Evolutionary conservation across 768 basidiomycete genomes (phyloP).

Genomic region (Galerina marginata): DNA sequence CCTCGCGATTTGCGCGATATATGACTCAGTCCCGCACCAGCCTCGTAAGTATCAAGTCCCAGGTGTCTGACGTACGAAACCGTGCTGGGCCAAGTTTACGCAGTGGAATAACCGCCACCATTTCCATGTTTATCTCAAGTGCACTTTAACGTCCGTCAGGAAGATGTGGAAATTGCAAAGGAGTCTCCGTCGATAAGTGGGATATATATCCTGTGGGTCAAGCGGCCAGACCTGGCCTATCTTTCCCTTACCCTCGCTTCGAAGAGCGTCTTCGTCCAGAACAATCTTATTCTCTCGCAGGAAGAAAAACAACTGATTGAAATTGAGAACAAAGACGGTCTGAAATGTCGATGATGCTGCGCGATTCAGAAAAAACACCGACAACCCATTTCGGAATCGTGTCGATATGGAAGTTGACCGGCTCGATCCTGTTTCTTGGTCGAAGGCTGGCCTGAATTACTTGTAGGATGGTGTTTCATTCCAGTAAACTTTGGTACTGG

Average conservation of each 20-base stretch:
- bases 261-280: slow-evolving; percentile 50
- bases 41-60: slow-evolving; percentile 48
- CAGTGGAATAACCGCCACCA: slow-evolving; percentile 60
- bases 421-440: slow-evolving; percentile 50
- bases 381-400: slow-evolving; percentile 49
- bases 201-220: slow-evolving; percentile 53
- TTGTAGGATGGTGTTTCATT: slow-evolving; percentile 49
- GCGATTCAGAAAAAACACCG: slow-evolving; percentile 58
- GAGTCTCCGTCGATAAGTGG: slow-evolving; percentile 41
- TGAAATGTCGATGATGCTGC: slow-evolving; percentile 61
- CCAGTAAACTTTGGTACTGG: slow-evolving; percentile 56
- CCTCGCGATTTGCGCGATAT: slow-evolving; percentile 56
- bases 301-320: slow-evolving; percentile 41
- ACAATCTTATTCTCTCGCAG: slow-evolving; percentile 45
- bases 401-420: slow-evolving; percentile 59
- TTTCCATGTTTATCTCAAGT: slow-evolving; percentile 58
- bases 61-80: slow-evolving; percentile 32
- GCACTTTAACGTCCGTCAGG: slow-evolving; percentile 50
- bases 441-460: slow-evolving; percentile 49
- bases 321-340: slow-evolving; percentile 36
- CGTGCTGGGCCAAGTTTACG: slow-evolving; percentile 57
- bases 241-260: slow-evolving; percentile 52
- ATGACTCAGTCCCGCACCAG: slow-evolving; percentile 62
- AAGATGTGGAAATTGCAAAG: slow-evolving; percentile 50
- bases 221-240: slow-evolving; percentile 49